Conservation (phyloP, 352 stramenopile genomes). For the Phytopythium kandeliae region DNA sequence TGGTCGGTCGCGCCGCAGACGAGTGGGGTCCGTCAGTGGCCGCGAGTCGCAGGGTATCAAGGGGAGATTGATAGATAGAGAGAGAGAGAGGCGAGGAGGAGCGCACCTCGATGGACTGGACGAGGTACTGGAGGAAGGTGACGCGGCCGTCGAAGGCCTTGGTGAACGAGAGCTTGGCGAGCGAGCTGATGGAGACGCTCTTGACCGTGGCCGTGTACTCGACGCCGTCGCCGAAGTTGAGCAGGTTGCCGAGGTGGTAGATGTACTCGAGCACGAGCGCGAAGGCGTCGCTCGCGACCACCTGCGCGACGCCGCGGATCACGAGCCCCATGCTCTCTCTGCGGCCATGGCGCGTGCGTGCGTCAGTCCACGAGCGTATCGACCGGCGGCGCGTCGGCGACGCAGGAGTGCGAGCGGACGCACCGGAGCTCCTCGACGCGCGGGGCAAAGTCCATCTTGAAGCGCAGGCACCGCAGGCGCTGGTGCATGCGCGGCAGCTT, state of each 20-base stretch:
- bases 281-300: slow-evolving; percentile 58
- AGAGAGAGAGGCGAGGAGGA: background rate
- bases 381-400: too few species aligned
- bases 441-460: slow-evolving; percentile 68
- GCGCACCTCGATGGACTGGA: slow-evolving; percentile 63
- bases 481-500: slow-evolving; percentile 62
- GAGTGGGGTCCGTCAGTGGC: too few species aligned
- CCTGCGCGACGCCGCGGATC: slow-evolving; percentile 63
- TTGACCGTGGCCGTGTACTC: slow-evolving; percentile 37
- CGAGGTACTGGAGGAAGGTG: slow-evolving; percentile 75
- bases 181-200: slow-evolving; percentile 71
- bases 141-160: slow-evolving; percentile 71
- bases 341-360: background rate
- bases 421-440: slow-evolving; percentile 71
- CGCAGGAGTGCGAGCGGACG: slow-evolving; percentile 5
- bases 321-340: slow-evolving; percentile 62
- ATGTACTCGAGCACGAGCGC: slow-evolving; percentile 63
- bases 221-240: slow-evolving; percentile 56
- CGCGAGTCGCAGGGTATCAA: too few species aligned
- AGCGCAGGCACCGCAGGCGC: slow-evolving; percentile 69
- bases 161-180: slow-evolving; percentile 74
- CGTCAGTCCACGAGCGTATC: too few species aligned
- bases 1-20: background rate
- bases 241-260: slow-evolving; percentile 60
- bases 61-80: too few species aligned